Percentiles rank a stretch among this genome's conserved stretches.
Conservation (phyloP, 1,284 basidiomycete genomes). For the Puccinia polysora region DNA sequence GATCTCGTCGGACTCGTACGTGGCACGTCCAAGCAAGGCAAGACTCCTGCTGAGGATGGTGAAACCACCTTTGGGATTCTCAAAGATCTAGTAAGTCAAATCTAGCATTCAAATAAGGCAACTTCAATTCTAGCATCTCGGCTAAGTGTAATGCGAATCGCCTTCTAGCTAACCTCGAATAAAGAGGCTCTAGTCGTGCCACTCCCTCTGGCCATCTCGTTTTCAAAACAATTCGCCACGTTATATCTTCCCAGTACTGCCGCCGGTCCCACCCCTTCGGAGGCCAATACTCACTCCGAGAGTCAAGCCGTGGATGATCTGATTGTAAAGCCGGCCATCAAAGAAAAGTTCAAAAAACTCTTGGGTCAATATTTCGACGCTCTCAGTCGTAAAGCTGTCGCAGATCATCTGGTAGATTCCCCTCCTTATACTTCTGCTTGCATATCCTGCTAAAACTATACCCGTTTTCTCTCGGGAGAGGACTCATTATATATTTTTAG, state of each 20-base stretch:
- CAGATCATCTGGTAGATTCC: conserved; percentile 62
- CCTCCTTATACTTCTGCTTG: neutral
- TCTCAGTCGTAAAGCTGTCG: conserved; percentile 81
- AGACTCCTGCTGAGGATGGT: conserved; percentile 42
- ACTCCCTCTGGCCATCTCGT: conserved; percentile 48
- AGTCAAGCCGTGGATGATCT: conserved; percentile 60
- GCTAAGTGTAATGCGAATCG: neutral
- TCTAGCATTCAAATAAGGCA: neutral
- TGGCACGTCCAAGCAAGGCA: conserved; percentile 30
- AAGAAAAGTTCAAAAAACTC: conserved; percentile 83
- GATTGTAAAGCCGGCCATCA: conserved; percentile 73
- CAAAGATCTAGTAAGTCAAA: conserved; percentile 61
- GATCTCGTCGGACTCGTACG: conserved; percentile 70
- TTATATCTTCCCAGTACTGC: conserved; percentile 69
- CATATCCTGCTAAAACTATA: neutral
- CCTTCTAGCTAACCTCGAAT: conserved; percentile 27
- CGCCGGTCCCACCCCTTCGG: conserved; percentile 64
- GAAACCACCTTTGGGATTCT: conserved; percentile 50
- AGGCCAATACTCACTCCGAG: conserved; percentile 61
- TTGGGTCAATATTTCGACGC: conserved; percentile 89
- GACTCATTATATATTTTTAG: neutral
- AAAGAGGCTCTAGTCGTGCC: conserved; percentile 46
- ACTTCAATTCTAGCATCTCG: neutral
- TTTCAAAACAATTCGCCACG: conserved; percentile 77
- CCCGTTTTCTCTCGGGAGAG: neutral